Percentiles rank a stretch among this genome's conserved stretches.
Conservation (phyloP, 371 early-diverging fungal species). For the Haplosporangium sp. region DNA sequence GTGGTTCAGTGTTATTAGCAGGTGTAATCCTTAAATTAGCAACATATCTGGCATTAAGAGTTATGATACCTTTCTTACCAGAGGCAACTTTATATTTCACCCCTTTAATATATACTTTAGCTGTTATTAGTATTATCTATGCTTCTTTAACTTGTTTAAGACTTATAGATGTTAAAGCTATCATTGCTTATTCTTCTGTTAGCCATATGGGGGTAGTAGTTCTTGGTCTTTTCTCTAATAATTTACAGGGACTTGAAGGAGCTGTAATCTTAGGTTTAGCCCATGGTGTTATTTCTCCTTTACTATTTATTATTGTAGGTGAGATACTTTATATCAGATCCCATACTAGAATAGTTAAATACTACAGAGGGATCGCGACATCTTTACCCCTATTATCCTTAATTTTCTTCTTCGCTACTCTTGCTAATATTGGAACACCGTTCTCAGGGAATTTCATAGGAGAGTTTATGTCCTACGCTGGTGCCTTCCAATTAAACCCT, state of each 20-base stretch:
- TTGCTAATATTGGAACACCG: conserved; percentile 74
- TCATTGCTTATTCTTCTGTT: conserved; percentile 62
- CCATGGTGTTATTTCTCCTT: conserved; percentile 46
- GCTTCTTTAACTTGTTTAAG: conserved; percentile 47
- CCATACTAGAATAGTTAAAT: conserved; percentile 74
- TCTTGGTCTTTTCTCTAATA: conserved; percentile 58
- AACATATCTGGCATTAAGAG: conserved; percentile 39
- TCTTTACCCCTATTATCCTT: conserved; percentile 66
- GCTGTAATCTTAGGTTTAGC: conserved; percentile 53
- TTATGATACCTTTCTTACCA: conserved; percentile 60
- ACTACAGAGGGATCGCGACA: conserved; percentile 71
- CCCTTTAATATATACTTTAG: conserved; percentile 59
- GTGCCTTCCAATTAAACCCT: conserved; percentile 62
- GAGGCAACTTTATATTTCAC: conserved; percentile 70
- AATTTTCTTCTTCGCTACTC: conserved; percentile 71
- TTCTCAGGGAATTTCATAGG: conserved; percentile 66
- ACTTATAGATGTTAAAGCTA: conserved; percentile 48
- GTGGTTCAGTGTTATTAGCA: conserved; percentile 60
- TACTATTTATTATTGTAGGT: conserved; percentile 64
- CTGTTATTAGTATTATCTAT: conserved; percentile 43
- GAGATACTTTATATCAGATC: conserved; percentile 72
- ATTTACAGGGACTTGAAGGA: conserved; percentile 42
- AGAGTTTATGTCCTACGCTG: conserved; percentile 64
- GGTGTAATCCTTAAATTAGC: conserved; percentile 47
- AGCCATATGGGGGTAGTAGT: conserved; percentile 67